Conservation (phyloP, 352 stramenopile genomes). For the Globisporangium acanthophoron region DNA sequence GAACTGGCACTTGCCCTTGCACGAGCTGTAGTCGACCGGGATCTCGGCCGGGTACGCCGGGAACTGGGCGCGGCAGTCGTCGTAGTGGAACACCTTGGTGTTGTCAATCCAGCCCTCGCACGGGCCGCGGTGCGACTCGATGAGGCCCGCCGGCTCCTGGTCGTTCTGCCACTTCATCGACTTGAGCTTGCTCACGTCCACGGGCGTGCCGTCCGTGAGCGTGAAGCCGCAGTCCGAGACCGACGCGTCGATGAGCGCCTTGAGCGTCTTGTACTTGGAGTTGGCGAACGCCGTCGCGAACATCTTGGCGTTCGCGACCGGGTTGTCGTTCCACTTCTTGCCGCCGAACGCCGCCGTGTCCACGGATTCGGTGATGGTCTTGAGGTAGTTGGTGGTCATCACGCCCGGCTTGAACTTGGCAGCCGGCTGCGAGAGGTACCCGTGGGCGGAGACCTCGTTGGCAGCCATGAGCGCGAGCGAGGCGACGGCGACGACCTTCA, state of each 20-base stretch:
- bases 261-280: constrained; percentile 34
- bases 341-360: constrained; percentile 24
- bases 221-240: constrained; percentile 18
- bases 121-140: constrained; percentile 13
- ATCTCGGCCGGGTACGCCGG: constrained; percentile 39
- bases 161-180: constrained; percentile 50
- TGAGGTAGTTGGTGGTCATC: constrained; percentile 33
- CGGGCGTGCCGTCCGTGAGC: constrained; percentile 6
- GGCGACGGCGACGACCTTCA: constrained; percentile 19
- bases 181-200: constrained; percentile 30
- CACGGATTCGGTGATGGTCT: constrained; percentile 2
- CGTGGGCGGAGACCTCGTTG: constrained; percentile 23
- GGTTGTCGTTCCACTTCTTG: constrained; percentile 48
- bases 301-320: constrained; percentile 30
- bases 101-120: constrained; percentile 48
- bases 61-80: constrained; percentile 36
- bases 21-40: constrained; percentile 43
- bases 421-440: constrained; percentile 29
- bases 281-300: constrained; percentile 36
- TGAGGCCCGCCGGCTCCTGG: constrained; percentile 25
- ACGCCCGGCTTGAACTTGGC: constrained; percentile 10
- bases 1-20: constrained; percentile 39
- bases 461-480: constrained; percentile 15
- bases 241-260: constrained; percentile 26
- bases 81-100: constrained; percentile 25